Base-by-base conservation (phyloP, 805 yeast genomes). In the Candida xiaguanensis region DNA sequence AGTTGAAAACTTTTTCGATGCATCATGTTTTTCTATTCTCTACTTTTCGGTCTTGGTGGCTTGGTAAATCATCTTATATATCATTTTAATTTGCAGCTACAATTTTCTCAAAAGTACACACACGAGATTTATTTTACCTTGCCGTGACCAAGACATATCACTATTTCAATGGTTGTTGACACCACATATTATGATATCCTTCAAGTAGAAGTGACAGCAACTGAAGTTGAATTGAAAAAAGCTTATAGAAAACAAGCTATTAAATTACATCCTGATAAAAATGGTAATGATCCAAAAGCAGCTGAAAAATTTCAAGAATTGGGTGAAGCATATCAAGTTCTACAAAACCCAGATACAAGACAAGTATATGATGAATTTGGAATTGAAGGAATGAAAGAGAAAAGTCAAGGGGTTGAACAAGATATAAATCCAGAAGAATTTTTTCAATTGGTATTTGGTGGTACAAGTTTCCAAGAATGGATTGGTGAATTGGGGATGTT, bases 191-290 rank as follows among this genome's bases (percentile, higher is more conserved):
- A 93, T 61, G 99, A 93, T 48, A 61, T 80, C 12, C 67, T 93
- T 36, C 85, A 78, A 26, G 82, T 91, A 13, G 50, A 63, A 18
- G 72, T 81, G 15, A 75, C 75, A 9, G 97, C 97, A 14, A 74
- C 85, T 0, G 81, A 81, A 4, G 68, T 77, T 8, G 95, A 93
- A 47, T 86, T 93, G 61, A 93, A 93, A 63, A 88, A 88, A 59
- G 95, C 97, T 0, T 93, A 93, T 62, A 75, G 99, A 46, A 85
- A 85, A 58, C 80, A 80, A 59, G 98, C 98, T 6, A 84, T 91
- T 61, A 72, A 70, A 42, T 85, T 86, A 36, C 99, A 91, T 60
- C 99, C 99, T 1, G 99, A 93, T 60, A 93, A 93, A 67, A 88
- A 91, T 55, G 96, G 95, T n/a, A 81, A 85, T 53, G 95, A 93